Percentiles rank a stretch among this genome's conserved stretches.
Evolutionary conservation across 1,284 basidiomycete genomes (phyloP).

Genomic region (Cutaneotrichosporon cavernicola): DNA sequence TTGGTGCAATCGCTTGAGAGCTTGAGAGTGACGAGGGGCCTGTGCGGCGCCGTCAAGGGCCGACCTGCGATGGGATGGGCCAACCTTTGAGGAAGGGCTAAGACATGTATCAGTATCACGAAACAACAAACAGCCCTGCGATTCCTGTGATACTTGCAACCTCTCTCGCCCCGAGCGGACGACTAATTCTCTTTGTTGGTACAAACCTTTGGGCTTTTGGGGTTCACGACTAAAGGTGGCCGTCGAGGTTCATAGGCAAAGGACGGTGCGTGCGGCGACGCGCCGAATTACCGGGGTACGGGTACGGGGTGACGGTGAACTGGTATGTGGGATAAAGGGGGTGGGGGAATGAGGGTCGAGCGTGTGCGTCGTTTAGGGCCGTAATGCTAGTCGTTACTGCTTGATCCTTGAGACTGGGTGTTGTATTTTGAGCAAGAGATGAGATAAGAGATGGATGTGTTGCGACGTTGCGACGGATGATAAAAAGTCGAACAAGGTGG

Average conservation of each 20-base stretch:
- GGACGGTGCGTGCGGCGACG: not conserved
- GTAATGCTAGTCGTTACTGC: not conserved
- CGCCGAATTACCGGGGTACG: not conserved
- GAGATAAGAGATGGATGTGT: not conserved
- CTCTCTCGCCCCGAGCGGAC: not conserved
- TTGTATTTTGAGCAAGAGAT: not conserved
- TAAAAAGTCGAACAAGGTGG: too few relatives aligned
- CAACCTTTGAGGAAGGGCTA: not conserved
- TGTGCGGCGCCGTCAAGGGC: conserved; percentile 7
- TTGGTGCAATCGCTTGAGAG: not conserved
- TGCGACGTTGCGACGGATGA: too few relatives aligned
- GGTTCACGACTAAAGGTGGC: not conserved
- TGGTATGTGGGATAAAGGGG: not conserved
- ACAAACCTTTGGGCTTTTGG: not conserved
- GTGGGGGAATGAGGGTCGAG: not conserved
- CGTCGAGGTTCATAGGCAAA: not conserved
- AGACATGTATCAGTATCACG: not conserved
- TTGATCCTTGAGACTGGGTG: too few relatives aligned
- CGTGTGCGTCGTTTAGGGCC: not conserved
- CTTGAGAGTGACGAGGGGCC: not conserved
- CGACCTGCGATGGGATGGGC: conserved; percentile 3
- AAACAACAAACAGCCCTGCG: not conserved
- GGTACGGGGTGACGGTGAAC: not conserved
- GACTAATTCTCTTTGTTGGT: not conserved
- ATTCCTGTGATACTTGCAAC: not conserved